Evolutionary conservation across 2,329 filamentous ascomycete genomes (phyloP).

Genomic region (Paramyrothecium sp.): DNA sequence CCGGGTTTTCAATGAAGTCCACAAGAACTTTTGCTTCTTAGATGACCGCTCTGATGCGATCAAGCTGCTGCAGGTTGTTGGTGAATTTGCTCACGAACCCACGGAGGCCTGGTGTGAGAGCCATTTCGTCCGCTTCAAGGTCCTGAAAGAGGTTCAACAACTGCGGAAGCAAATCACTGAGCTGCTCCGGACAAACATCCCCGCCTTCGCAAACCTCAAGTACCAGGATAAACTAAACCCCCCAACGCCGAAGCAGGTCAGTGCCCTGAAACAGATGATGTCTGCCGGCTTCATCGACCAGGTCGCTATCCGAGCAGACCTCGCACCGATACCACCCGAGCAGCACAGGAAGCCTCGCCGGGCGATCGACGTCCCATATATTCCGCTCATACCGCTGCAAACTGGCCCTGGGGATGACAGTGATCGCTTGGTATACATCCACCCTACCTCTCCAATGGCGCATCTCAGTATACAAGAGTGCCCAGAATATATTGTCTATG

Average conservation of each 20-base stretch:
- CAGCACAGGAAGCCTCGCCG: constrained; percentile 68
- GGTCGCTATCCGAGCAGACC: constrained; percentile 85
- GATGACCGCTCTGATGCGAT: constrained; percentile 86
- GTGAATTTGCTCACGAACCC: constrained; percentile 77
- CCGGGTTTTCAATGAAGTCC: constrained; percentile 64
- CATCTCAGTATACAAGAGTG: constrained; percentile 68
- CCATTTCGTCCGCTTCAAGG: constrained; percentile 86
- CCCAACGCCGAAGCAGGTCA: constrained; percentile 67
- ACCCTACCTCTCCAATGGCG: constrained; percentile 80
- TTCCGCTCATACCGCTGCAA: constrained; percentile 74
- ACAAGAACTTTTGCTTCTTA: constrained; percentile 74
- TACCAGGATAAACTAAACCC: constrained; percentile 56
- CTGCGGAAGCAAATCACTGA: constrained; percentile 80
- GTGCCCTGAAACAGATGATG: constrained; percentile 84
- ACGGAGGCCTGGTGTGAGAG: constrained; percentile 73
- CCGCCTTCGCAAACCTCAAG: constrained; percentile 57
- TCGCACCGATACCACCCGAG: constrained; percentile 72
- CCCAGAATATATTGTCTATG: constrained; percentile 85
- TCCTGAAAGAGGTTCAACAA: constrained; percentile 80
- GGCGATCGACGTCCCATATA: constrained; percentile 90
- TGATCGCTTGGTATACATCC: constrained; percentile 77
- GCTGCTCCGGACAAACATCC: constrained; percentile 74
- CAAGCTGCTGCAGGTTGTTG: constrained; percentile 85
- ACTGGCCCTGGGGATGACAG: constrained; percentile 36
- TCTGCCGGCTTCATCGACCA: constrained; percentile 93